These are phyloP conservation scores for Tolypocladium tundrense DNA, from an alignment of 2,329 filamentous ascomycete species.

Conservation along the genomic window DNA sequence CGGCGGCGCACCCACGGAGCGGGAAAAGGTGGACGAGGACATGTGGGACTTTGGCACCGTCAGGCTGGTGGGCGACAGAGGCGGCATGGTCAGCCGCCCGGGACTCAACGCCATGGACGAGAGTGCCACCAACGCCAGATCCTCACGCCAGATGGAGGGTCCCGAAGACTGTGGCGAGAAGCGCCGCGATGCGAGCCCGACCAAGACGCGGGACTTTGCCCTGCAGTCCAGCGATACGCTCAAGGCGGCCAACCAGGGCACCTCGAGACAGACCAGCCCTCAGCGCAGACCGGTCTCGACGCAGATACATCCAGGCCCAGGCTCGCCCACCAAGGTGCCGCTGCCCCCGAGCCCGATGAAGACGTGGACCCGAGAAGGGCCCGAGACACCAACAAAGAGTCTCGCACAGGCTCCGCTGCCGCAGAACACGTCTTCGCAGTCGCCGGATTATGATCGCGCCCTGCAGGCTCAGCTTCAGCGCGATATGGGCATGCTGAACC, in stretches of 20 bases:
- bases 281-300: conserved; percentile 43
- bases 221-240: conserved; percentile 42
- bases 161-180: conserved; percentile 42
- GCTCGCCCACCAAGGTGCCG: conserved; percentile 50
- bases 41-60: conserved; percentile 99
- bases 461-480: conserved; percentile 54
- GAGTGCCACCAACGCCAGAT: conserved; percentile 67
- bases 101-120: conserved; percentile 68
- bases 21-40: conserved; percentile 60
- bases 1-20: conserved; percentile 40
- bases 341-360: conserved; percentile 37
- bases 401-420: conserved; percentile 33
- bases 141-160: conserved; percentile 39
- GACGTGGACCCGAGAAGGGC: conserved; percentile 16
- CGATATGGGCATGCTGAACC: conserved; percentile 48
- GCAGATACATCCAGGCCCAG: conserved; percentile 12
- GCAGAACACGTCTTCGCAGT: conserved; percentile 34
- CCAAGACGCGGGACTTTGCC: conserved; percentile 37
- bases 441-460: conserved; percentile 50
- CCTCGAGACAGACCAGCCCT: conserved; percentile 48
- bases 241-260: conserved; percentile 36
- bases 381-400: conserved; percentile 32
- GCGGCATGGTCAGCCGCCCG: conserved; percentile 42
- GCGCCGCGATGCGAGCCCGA: conserved; percentile 39
- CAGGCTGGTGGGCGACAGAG: conserved; percentile 61